Evolutionary conservation across 352 stramenopile species (phyloP).

Genomic region (Thraustochytrium aureum): DNA sequence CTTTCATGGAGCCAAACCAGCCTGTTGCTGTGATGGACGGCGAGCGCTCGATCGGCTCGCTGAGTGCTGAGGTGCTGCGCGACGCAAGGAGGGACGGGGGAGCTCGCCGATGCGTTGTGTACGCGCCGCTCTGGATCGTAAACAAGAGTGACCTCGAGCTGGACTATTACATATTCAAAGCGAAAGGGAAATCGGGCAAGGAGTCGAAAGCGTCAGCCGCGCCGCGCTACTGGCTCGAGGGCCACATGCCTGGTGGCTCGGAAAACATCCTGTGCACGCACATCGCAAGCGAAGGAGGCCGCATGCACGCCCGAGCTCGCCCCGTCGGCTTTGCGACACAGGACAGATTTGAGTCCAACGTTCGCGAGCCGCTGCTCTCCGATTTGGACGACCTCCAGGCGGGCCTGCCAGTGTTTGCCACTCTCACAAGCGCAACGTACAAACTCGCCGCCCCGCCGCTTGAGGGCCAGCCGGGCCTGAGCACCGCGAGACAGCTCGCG

Average conservation of each 20-base stretch:
- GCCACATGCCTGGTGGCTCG: neutral
- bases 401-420: neutral
- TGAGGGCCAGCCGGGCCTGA: too few relatives aligned
- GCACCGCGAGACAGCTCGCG: too few relatives aligned
- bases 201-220: too few relatives aligned
- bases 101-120: conserved; percentile 5
- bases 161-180: conserved; percentile 8
- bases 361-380: neutral
- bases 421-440: too few relatives aligned
- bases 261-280: neutral
- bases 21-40: neutral
- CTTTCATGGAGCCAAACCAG: neutral
- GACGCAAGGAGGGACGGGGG: conserved; percentile 6
- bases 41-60: neutral
- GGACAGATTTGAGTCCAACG: neutral
- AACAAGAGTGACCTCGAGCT: conserved; percentile 33
- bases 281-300: neutral
- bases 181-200: neutral
- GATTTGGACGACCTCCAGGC: neutral
- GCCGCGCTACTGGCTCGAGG: neutral
- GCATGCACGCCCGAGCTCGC: neutral
- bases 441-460: too few relatives aligned
- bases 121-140: conserved; percentile 11
- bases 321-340: neutral
- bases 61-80: conserved; percentile 23